Evolutionary conservation across 305 asterid genomes (phyloP).

Genomic region (Solanum hybrid): DNA sequence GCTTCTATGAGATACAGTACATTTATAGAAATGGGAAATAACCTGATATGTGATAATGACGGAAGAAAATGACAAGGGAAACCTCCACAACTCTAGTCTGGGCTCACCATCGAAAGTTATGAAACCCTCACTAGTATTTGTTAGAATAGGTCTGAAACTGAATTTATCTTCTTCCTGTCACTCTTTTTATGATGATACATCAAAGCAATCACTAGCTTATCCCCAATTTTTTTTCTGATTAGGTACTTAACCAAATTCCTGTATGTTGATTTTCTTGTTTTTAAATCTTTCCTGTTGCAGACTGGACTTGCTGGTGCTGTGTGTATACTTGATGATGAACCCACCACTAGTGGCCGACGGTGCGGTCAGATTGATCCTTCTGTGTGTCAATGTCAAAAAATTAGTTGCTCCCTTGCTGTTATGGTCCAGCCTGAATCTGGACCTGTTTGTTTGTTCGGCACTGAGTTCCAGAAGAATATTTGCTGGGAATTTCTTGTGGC

Average conservation of each 20-base stretch:
- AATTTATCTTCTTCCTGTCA: background rate
- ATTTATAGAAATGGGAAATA: background rate
- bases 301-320: constrained; percentile 91
- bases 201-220: background rate
- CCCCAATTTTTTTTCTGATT: background rate
- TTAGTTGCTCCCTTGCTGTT: constrained; percentile 75
- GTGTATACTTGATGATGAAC: constrained; percentile 97
- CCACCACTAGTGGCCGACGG: constrained; percentile 88
- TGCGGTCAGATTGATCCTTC: constrained; percentile 82
- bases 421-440: constrained; percentile 99
- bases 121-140: background rate
- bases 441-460: constrained; percentile 91
- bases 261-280: constrained; percentile 1
- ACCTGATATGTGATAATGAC: background rate
- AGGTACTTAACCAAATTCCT: background rate
- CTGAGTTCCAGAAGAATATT: constrained; percentile 74
- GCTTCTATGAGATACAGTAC: background rate
- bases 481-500: constrained; percentile 99
- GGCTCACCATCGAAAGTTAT: background rate
- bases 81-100: background rate
- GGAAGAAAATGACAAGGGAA: background rate
- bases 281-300: constrained; percentile 34
- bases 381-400: constrained; percentile 72
- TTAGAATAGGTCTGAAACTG: background rate
- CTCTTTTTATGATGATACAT: background rate